Evolutionary conservation across 164 flowering plant genomes (phyloP).

Genomic region (Warburgia ugandensis): DNA sequence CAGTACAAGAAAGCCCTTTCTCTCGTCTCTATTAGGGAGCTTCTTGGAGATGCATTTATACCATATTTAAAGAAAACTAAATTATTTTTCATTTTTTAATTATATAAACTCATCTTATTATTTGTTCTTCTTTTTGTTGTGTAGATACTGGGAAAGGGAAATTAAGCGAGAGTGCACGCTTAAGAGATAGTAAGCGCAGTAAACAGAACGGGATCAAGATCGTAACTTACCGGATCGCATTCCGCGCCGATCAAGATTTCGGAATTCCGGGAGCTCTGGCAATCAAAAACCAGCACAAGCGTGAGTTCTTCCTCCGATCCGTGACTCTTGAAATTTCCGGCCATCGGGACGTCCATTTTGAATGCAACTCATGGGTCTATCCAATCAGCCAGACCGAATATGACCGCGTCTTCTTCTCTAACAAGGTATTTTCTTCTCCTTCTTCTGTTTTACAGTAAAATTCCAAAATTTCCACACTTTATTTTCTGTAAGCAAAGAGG

Average conservation of each 20-base stretch:
- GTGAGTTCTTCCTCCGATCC: conserved; percentile 32
- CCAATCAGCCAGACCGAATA: conserved; percentile 24
- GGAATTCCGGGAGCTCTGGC: conserved; percentile 49
- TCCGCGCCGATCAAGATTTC: conserved; percentile 27
- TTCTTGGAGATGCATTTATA: background rate
- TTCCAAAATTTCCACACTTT: background rate
- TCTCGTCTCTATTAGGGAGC: no score
- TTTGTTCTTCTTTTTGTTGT: background rate
- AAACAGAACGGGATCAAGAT: conserved; percentile 11
- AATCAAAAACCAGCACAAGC: conserved; percentile 27
- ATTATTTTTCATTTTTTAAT: no score
- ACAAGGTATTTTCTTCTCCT: conserved; percentile 20
- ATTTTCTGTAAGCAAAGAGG: no score
- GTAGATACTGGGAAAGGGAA: conserved; percentile 34
- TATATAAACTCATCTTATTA: background rate
- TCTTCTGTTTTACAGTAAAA: background rate
- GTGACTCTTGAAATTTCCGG: conserved; percentile 16
- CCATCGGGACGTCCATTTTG: conserved; percentile 25
- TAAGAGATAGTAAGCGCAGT: conserved; percentile 25
- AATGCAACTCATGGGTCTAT: conserved; percentile 58
- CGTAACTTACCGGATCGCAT: conserved; percentile 16
- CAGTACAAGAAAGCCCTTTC: no score
- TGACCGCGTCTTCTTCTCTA: conserved; percentile 43
- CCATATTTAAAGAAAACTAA: background rate
- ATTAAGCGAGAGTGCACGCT: conserved; percentile 27